Evolutionary conservation across 352 stramenopile species (phyloP).

Genomic region (Pelagophyceae sp.): DNA sequence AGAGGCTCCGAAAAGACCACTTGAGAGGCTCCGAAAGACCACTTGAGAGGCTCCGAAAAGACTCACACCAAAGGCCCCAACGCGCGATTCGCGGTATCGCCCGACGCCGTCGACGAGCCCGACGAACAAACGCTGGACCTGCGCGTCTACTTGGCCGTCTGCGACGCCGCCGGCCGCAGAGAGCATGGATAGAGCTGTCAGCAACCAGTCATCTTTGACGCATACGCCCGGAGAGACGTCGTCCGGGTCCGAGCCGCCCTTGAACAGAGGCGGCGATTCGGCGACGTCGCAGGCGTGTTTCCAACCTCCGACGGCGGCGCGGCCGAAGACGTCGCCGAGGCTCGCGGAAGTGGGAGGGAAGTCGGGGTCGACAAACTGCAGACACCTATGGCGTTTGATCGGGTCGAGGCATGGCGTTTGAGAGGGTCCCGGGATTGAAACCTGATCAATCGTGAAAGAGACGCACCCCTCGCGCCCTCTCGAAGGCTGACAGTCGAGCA

Average conservation of each 20-base stretch:
- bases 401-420: no score
- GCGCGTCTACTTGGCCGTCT: slow-evolving; percentile 68
- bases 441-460: no score
- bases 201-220: slow-evolving; percentile 70
- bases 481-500: neutral
- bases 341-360: slow-evolving; percentile 44
- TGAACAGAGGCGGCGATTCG: slow-evolving; percentile 68
- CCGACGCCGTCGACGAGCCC: slow-evolving; percentile 20
- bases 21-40: no score
- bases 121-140: slow-evolving; percentile 75
- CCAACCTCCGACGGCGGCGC: neutral
- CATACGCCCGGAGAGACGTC: slow-evolving; percentile 62
- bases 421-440: no score
- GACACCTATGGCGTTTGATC: no score
- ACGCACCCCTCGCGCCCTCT: neutral
- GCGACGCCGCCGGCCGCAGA: slow-evolving; percentile 68
- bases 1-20: no score
- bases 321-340: neutral
- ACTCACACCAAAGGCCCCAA: slow-evolving; percentile 73
- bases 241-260: slow-evolving; percentile 75
- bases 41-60: no score
- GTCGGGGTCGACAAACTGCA: slow-evolving; percentile 71
- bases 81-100: slow-evolving; percentile 62
- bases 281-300: slow-evolving; percentile 55
- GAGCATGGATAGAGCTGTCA: slow-evolving; percentile 77